Base-by-base conservation (phyloP, 1,284 basidiomycete species). In the Erythrobasidium hasegawianum region DNA sequence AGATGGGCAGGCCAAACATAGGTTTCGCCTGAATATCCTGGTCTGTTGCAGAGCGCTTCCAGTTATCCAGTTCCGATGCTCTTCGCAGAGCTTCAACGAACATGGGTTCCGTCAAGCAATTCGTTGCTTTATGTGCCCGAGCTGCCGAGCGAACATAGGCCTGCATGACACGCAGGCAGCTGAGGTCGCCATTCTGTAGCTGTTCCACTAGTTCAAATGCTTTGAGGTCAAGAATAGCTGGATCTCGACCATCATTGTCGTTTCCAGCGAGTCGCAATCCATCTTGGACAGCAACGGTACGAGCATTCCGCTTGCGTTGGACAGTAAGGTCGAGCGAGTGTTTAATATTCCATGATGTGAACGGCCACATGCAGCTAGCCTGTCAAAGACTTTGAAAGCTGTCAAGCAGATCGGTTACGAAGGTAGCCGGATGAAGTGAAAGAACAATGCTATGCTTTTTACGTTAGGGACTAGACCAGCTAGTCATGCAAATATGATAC, bases 1-100 rank as follows among this genome's bases (percentile, higher is more conserved):
- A 84, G 61, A 90, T 83, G 3, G 91, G 92, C n/a, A 95, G 84
- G 26, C 90, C 90, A 75, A 89, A 88, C 40, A 92, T 80, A 10
- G 50, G 55, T 33, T 39, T 54, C 39, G 18, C 74, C 49, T 76
- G 74, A 2, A 76, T 67, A 10, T 84, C 84, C 0, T 91, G 90
- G n/a, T 81, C 81, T 26, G 89, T 72, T 68, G 86, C 87, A 14
- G 74, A 70, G 1, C 81, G 80, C 72, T 87, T 89, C 70, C 87
- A 84, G 2, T 78, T 77, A 73, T 91, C 89, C 1, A 90, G 81
- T 40, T 81, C 80, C 50, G 79, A 78, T 0, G 88, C 88, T 67
- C 82, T 81, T 66, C 81, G 75, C n/a, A 84, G 80, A 2, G 87
- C 89, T 59, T 83, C 80, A 22, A 81, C 81, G 74, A 88, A 87